A percentile compares a stretch with the other conserved stretches of the same genome.
Evolutionary conservation across 495 filamentous ascomycete species (phyloP).

Genomic region (Talaromyces borbonicus): DNA sequence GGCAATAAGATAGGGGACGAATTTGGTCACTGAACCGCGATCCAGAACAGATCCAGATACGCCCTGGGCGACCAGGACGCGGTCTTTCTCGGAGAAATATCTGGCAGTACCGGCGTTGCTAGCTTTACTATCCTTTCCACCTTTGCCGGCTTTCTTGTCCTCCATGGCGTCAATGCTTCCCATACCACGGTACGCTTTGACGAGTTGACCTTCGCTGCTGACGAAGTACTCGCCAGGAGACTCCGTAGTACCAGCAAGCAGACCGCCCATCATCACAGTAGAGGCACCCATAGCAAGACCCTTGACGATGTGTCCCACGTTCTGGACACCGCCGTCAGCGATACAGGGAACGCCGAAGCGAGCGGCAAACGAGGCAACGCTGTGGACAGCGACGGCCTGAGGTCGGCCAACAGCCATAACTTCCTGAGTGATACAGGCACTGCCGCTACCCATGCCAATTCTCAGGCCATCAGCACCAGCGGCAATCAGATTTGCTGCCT

Average conservation of each 20-base stretch:
- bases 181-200: conserved; percentile 99
- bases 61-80: conserved; percentile 91
- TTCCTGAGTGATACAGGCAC: conserved; percentile 98
- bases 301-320: conserved; percentile 98
- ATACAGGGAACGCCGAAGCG: conserved; percentile 97
- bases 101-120: conserved; percentile 94
- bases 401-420: conserved; percentile 98
- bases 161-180: conserved; percentile 99
- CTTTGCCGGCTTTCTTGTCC: conserved; percentile 78
- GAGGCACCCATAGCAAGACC: conserved; percentile 88
- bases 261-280: conserved; percentile 98
- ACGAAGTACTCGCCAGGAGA: conserved; percentile 96
- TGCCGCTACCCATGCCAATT: conserved; percentile 98
- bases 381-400: conserved; percentile 85
- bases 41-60: conserved; percentile 72
- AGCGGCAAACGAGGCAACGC: conserved; percentile 77
- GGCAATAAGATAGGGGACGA: conserved; percentile 88
- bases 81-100: conserved; percentile 96
- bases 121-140: conserved; percentile 61
- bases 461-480: conserved; percentile 93
- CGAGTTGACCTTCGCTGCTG: conserved; percentile 86
- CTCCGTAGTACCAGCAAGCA: conserved; percentile 94
- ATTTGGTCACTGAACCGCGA: conserved; percentile 78
- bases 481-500: conserved; percentile 84
- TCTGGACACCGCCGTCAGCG: conserved; percentile 95